Percentiles rank a stretch among this genome's conserved stretches.
Evolutionary conservation across 2,329 filamentous ascomycete species (phyloP).

Genomic region (Lasiodiplodia gonubiensis): DNA sequence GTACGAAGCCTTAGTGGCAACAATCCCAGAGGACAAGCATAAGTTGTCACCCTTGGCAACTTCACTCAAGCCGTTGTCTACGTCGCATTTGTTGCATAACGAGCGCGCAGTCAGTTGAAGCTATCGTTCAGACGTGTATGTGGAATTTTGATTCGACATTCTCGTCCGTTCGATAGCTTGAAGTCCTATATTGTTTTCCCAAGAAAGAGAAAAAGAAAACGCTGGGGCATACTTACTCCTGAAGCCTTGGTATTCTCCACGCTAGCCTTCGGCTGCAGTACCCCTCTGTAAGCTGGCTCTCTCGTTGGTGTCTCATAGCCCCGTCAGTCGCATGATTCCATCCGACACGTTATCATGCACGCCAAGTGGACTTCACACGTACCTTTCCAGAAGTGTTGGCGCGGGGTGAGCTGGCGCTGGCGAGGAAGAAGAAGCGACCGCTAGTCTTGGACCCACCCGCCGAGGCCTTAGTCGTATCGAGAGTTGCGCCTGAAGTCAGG

Average conservation of each 20-base stretch:
- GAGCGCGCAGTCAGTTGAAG: neutral
- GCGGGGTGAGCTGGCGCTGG: neutral
- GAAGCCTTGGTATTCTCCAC: no score
- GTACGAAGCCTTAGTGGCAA: neutral
- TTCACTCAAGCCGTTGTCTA: neutral
- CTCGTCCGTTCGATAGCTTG: no score
- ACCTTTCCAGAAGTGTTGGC: neutral
- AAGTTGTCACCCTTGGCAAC: neutral
- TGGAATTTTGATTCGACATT: no score
- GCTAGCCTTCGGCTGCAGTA: no score
- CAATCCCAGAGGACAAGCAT: neutral
- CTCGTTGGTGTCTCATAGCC: no score
- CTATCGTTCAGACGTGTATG: no score
- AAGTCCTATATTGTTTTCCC: no score
- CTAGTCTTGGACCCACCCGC: neutral
- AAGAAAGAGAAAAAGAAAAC: no score
- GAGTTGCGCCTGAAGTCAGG: neutral
- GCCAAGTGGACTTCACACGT: neutral
- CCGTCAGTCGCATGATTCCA: no score
- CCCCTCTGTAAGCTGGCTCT: no score
- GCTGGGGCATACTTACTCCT: no score
- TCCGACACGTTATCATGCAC: neutral
- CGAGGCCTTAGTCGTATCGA: neutral
- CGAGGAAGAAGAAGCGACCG: neutral
- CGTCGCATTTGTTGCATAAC: neutral